Base-by-base conservation (phyloP, 2,329 filamentous ascomycete species). In the Diaporthe caulivora region DNA sequence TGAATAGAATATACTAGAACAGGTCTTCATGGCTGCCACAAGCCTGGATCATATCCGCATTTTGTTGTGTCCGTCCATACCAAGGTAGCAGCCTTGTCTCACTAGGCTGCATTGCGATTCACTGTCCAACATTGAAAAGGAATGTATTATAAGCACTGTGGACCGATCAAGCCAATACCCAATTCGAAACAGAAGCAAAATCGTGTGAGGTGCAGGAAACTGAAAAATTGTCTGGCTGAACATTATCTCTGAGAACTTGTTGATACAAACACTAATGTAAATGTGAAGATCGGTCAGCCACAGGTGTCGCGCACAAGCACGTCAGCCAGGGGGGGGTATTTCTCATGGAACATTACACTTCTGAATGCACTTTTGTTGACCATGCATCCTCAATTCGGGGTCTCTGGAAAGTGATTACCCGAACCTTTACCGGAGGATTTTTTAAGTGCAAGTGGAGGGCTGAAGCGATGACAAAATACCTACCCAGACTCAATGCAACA, bases 401-500 rank as follows among this genome's bases (percentile, higher is more conserved):
- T 29, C 1, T 21, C 31, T 53, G n/a, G n/a, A 2, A 29, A 29
- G 21, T 26, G 4, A 53, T 53, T 67, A 53, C 47, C 62, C 29
- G 47, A 53, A 24, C 18, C 44, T 40, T 53, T 67, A 21, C 62
- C 62, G 62, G 21, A 26, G 42, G 44, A 51, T 51, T 51, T 51
- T n/a, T 26, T 42, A 8, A 8, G 37, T 13, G 3, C 60, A 51
- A 6, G 31, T 37, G 31, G 44, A 67, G n/a, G 31, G n/a, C 7
- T 67, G 15, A 9, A 26, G 62, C 62, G 9, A 53, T 67, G 47
- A 67, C 62, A 67, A n/a, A 21, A 51, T 15, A n/a, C n/a, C n/a
- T 21, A 31, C 62, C 62, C 62, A 67, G 62, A 53, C 47, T n/a
- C 31, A 29, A 53, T 53, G 62, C 62, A 67, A 53, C 62, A 51